Evolutionary conservation across 352 stramenopile species (phyloP).

Genomic region (Globisporangium lucens): DNA sequence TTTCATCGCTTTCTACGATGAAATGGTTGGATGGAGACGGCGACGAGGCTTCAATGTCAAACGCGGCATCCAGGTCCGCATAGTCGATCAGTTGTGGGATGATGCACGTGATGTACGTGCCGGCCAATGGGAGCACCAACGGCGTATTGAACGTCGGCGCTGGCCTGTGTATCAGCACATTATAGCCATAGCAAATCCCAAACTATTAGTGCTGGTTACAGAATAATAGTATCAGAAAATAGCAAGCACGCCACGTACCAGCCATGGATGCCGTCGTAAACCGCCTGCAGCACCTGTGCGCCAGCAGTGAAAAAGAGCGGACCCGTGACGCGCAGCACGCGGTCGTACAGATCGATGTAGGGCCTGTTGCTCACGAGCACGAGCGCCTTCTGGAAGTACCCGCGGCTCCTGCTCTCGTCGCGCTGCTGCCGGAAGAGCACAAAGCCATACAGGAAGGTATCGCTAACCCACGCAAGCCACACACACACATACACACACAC

Average conservation of each 20-base stretch:
- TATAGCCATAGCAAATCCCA: background rate
- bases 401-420: slow-evolving; percentile 57
- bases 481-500: background rate
- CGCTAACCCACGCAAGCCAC: slow-evolving; percentile 10
- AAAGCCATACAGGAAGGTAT: slow-evolving; percentile 70
- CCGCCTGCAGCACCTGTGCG: slow-evolving; percentile 55
- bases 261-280: slow-evolving; percentile 68
- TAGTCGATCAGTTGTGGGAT: slow-evolving; percentile 69
- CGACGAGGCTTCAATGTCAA: slow-evolving; percentile 29
- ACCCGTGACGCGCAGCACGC: slow-evolving; percentile 59
- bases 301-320: slow-evolving; percentile 81
- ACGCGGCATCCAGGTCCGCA: slow-evolving; percentile 32
- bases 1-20: slow-evolving; percentile 21
- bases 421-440: slow-evolving; percentile 85
- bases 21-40: slow-evolving; percentile 49
- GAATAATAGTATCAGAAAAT: background rate
- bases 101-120: slow-evolving; percentile 74
- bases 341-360: slow-evolving; percentile 79
- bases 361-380: slow-evolving; percentile 70
- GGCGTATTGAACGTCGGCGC: slow-evolving; percentile 40
- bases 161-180: slow-evolving; percentile 34
- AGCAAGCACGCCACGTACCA: slow-evolving; percentile 33
- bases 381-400: slow-evolving; percentile 85
- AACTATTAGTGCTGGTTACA: slow-evolving; percentile 1
- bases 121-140: slow-evolving; percentile 58